Conservation (phyloP, 345 rosid genomes). For the Conringia planisiliqua region DNA sequence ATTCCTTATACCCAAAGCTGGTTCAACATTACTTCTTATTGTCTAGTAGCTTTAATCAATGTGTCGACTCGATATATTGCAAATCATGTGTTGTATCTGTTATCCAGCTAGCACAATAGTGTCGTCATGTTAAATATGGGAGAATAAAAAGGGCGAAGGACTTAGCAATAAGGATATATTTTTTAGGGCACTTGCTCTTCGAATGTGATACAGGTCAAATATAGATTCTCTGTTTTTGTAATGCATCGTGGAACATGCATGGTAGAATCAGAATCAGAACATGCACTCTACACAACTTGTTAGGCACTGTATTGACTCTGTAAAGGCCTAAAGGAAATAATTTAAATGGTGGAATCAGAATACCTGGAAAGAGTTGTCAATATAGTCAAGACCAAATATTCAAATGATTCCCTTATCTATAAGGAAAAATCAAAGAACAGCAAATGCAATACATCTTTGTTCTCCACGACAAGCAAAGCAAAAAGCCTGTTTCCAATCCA, state of each 20-base stretch:
- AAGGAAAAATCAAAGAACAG: background rate
- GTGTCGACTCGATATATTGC: background rate
- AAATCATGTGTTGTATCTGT: background rate
- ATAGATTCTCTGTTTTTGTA: background rate
- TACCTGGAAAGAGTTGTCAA: background rate
- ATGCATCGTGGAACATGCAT: background rate
- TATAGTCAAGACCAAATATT: background rate
- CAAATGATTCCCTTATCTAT: slow-evolving; percentile 1
- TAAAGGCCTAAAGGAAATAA: background rate
- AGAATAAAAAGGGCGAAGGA: background rate
- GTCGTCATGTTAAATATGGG: background rate
- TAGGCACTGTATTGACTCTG: background rate
- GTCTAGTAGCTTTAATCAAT: no score
- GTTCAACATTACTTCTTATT: no score
- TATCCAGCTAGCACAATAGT: no score
- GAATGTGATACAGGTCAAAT: background rate
- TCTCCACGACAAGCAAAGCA: slow-evolving; percentile 21
- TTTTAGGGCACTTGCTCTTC: background rate
- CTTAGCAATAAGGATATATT: background rate
- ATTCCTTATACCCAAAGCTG: no score
- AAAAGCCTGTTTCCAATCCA: background rate
- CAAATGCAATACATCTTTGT: slow-evolving; percentile 12
- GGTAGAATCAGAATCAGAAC: background rate
- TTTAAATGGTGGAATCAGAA: background rate
- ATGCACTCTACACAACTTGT: background rate